A percentile compares a stretch with the other conserved stretches of the same genome.
phyloP scores from a whole-genome alignment of 441 rosid species.

The Iberis amara region DNA sequence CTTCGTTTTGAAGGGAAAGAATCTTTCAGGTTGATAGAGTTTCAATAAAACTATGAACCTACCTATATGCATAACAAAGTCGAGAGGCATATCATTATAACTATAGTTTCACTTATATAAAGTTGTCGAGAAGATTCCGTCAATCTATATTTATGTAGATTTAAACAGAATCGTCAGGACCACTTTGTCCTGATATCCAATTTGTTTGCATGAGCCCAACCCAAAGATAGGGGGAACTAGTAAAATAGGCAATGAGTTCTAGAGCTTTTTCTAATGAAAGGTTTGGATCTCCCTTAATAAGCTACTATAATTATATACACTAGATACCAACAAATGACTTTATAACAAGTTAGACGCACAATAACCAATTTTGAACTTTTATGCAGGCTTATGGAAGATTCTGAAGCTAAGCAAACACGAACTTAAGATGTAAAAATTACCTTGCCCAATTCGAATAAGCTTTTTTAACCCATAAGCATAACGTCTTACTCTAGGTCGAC shows the following conservation, averaged over 20 bases:
- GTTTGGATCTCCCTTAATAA: background rate
- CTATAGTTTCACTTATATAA: background rate
- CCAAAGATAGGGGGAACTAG: background rate
- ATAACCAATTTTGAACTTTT: background rate
- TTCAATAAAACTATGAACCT: slow-evolving; percentile 2
- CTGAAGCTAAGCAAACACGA: slow-evolving; percentile 5
- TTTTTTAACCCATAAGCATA: slow-evolving; percentile 79
- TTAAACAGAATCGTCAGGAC: slow-evolving; percentile 8
- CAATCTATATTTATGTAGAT: slow-evolving; percentile 1
- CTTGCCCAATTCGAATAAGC: slow-evolving; percentile 85
- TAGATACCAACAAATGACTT: background rate
- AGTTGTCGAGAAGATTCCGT: background rate
- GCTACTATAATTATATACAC: background rate
- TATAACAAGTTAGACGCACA: background rate
- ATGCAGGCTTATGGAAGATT: slow-evolving; percentile 1
- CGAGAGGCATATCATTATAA: background rate
- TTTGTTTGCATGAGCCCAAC: slow-evolving; percentile 10
- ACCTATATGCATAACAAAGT: background rate
- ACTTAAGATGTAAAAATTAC: slow-evolving; percentile 37
- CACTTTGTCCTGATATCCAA: slow-evolving; percentile 5
- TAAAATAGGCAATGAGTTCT: slow-evolving; percentile 2
- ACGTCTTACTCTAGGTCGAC: slow-evolving; percentile 83
- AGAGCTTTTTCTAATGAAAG: background rate
- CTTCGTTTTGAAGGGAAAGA: slow-evolving; percentile 9
- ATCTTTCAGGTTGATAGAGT: slow-evolving; percentile 1